Percentiles rank a stretch among this genome's conserved stretches.
These are phyloP conservation scores for Leptographium wingfieldii DNA, from an alignment of 2,329 filamentous ascomycete genomes.

Conservation along the genomic window DNA sequence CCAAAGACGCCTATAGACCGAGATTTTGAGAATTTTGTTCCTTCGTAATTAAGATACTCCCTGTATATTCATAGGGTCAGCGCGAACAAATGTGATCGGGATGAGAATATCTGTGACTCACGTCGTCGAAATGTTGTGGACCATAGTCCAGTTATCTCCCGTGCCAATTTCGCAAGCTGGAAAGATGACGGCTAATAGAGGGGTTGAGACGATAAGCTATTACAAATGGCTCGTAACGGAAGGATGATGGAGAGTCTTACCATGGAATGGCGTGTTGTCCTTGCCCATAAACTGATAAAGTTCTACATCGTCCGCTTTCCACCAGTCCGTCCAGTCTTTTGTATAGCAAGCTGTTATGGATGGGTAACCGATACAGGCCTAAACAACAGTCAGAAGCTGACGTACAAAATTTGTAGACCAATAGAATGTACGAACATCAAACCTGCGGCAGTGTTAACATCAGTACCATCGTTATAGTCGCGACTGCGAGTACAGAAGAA, in stretches of 20 bases:
- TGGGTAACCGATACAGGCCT: constrained; percentile 92
- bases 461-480: not conserved
- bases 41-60: constrained; percentile 81
- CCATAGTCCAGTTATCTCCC: constrained; percentile 74
- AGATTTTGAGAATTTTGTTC: constrained; percentile 87
- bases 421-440: constrained; percentile 3
- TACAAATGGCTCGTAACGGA: too few relatives aligned
- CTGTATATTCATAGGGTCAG: not conserved
- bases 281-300: constrained; percentile 96
- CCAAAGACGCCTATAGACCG: constrained; percentile 84
- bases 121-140: constrained; percentile 78
- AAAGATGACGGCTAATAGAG: constrained; percentile 57
- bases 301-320: constrained; percentile 76
- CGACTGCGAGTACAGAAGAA: not conserved
- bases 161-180: constrained; percentile 79
- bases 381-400: constrained; percentile 6
- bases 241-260: not conserved
- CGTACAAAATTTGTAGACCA: not conserved
- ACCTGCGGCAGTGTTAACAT: not conserved
- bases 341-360: constrained; percentile 90
- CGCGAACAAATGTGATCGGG: not conserved
- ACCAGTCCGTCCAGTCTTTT: constrained; percentile 77
- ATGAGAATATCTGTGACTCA: not conserved
- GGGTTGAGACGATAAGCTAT: not conserved
- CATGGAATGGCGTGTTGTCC: constrained; percentile 72